phyloP scores from a whole-genome alignment of 2,329 filamentous ascomycete genomes.

The Aspergillus pseudotamarii region DNA sequence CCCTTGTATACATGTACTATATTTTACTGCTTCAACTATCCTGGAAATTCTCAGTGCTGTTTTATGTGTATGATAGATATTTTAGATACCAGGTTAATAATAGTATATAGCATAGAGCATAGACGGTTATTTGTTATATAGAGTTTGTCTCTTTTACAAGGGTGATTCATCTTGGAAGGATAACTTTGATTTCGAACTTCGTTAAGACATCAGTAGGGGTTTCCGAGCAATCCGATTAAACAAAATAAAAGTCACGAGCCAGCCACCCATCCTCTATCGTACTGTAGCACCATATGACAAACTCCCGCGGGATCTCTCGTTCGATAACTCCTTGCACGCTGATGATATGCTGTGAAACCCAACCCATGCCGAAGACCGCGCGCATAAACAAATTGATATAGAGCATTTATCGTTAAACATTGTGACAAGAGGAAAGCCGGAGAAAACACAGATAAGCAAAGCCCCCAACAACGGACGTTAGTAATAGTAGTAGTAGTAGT shows the following conservation, averaged over 20 bases:
- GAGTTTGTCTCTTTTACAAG: background rate
- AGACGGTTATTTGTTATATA: background rate
- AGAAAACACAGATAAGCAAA: conserved; percentile 5
- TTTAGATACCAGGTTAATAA: background rate
- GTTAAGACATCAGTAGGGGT: background rate
- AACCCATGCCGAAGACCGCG: background rate
- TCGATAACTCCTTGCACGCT: conserved; percentile 1
- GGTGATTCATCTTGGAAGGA: background rate
- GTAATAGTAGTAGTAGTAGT: background rate
- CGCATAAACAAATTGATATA: background rate
- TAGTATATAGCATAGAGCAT: background rate
- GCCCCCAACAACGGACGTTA: conserved; percentile 1
- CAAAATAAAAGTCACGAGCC: background rate
- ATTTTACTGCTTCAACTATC: background rate
- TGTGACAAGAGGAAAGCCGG: background rate
- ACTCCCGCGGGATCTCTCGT: background rate
- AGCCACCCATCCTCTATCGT: background rate
- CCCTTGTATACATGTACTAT: background rate
- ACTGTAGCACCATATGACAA: background rate
- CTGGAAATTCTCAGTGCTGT: background rate
- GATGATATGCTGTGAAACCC: conserved; percentile 1
- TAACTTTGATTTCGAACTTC: background rate
- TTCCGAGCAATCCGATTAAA: background rate
- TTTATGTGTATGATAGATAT: background rate
- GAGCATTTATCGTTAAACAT: background rate